Conservation (phyloP, 1,139 yeast genomes). For the Scheffersomyces segobiensis region DNA sequence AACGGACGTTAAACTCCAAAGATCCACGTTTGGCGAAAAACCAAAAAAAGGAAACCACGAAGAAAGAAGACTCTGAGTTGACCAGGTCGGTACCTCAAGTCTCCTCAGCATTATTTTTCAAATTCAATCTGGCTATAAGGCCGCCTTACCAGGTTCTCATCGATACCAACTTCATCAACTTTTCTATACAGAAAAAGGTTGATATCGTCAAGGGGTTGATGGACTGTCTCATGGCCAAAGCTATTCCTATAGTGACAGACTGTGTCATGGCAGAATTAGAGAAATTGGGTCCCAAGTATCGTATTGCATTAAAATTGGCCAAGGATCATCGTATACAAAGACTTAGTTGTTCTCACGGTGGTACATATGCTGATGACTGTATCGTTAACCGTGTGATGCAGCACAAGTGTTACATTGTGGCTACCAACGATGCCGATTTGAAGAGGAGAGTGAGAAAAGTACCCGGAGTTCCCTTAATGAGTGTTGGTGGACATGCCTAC, state of each 20-base stretch:
- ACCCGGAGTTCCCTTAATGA: constrained; percentile 95
- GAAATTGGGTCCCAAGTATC: constrained; percentile 88
- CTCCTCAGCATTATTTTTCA: constrained; percentile 92
- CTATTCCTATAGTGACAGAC: constrained; percentile 93
- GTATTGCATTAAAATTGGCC: constrained; percentile 90
- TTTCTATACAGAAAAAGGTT: constrained; percentile 91
- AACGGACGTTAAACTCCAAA: constrained; percentile 73
- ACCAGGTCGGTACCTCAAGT: constrained; percentile 90
- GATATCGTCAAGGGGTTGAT: constrained; percentile 93
- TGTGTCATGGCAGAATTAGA: constrained; percentile 98
- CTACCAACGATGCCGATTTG: constrained; percentile 97
- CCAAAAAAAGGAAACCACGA: constrained; percentile 24
- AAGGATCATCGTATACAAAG: constrained; percentile 91
- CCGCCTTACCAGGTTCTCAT: constrained; percentile 96
- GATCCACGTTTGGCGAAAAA: constrained; percentile 59
- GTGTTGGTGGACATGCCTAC: constrained; percentile 91
- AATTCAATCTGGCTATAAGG: constrained; percentile 87
- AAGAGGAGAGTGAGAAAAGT: constrained; percentile 92
- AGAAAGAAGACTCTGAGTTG: constrained; percentile 71
- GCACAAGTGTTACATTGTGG: constrained; percentile 95
- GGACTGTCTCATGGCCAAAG: constrained; percentile 92
- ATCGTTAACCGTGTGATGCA: constrained; percentile 89
- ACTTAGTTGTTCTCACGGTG: constrained; percentile 86
- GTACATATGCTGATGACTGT: constrained; percentile 98
- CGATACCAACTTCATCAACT: constrained; percentile 95